These are phyloP conservation scores for Thelonectria discophora DNA, from an alignment of 2,329 filamentous ascomycete species.

Conservation along the genomic window DNA sequence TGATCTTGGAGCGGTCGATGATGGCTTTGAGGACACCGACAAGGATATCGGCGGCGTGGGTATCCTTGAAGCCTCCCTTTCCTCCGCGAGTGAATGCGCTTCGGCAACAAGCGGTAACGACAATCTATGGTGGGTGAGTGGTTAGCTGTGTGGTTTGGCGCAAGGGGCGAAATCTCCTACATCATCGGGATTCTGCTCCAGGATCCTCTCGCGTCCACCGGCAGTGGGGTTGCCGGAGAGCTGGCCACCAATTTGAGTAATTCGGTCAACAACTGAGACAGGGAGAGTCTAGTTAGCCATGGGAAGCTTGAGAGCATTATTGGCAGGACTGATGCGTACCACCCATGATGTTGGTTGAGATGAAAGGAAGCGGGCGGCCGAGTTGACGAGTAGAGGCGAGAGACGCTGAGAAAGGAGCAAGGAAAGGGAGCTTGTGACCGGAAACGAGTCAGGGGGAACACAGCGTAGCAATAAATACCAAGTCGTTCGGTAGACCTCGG, in stretches of 20 bases:
- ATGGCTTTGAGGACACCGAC: conserved; percentile 83
- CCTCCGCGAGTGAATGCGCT: conserved; percentile 93
- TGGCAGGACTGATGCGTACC: conserved; percentile 41
- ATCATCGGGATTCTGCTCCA: conserved; percentile 74
- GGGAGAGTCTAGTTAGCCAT: neutral
- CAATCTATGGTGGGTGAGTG: conserved; percentile 64
- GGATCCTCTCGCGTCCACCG: conserved; percentile 63
- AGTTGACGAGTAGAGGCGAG: neutral
- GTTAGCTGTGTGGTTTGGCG: conserved; percentile 36
- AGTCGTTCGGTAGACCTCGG: conserved; percentile 39
- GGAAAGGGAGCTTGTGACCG: conserved; percentile 7
- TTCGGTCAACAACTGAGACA: conserved; percentile 62
- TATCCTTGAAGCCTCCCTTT: conserved; percentile 96
- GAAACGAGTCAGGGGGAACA: neutral
- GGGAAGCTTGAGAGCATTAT: neutral
- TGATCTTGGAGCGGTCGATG: conserved; percentile 85
- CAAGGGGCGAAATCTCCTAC: conserved; percentile 50
- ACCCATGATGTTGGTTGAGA: conserved; percentile 46
- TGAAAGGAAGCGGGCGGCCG: neutral
- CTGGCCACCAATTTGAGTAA: conserved; percentile 70
- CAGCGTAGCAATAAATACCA: conserved; percentile 32
- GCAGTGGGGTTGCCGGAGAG: conserved; percentile 67
- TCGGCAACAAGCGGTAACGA: conserved; percentile 91
- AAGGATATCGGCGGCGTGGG: conserved; percentile 84
- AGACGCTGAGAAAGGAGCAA: conserved; percentile 4